These are phyloP conservation scores for Carex scoparia DNA, from an alignment of 176 grass and related monocot species.

Conservation along the genomic window DNA sequence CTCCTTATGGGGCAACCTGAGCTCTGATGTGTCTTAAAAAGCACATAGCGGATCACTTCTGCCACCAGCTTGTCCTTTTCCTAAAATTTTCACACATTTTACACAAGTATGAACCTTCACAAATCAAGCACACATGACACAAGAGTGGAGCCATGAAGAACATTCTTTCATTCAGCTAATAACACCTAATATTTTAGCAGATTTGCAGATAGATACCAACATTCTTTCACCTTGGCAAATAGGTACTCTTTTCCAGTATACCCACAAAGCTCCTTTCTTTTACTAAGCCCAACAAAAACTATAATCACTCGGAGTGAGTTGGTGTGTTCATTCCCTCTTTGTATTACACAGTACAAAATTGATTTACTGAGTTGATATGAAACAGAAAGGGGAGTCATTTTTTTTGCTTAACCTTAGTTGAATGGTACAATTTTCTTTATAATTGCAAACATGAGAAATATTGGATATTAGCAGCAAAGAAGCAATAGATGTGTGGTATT, in stretches of 20 bases:
- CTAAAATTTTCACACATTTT: constrained; percentile 25
- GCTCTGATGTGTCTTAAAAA: constrained; percentile 77
- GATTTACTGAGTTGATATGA: not conserved
- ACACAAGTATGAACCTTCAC: constrained; percentile 16
- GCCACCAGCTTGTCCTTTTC: constrained; percentile 93
- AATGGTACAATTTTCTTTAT: not conserved
- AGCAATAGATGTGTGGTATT: not conserved
- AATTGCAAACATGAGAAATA: not conserved
- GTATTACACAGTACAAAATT: not conserved
- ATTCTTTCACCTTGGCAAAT: not conserved
- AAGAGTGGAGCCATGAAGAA: not conserved
- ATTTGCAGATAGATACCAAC: not conserved
- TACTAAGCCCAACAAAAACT: not conserved
- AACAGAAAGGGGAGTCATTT: not conserved
- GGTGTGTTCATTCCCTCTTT: not conserved
- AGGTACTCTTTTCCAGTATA: not conserved
- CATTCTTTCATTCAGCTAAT: not conserved
- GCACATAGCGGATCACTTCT: constrained; percentile 71
- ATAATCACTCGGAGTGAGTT: not conserved
- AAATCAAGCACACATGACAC: not conserved
- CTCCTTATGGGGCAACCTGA: constrained; percentile 75
- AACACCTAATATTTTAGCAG: not conserved
- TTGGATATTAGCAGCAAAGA: not conserved
- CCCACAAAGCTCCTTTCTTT: not conserved
- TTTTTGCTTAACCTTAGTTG: not conserved